Evolutionary conservation across 2,329 filamentous ascomycete genomes (phyloP).

Genomic region (Cladophialophora carrionii): DNA sequence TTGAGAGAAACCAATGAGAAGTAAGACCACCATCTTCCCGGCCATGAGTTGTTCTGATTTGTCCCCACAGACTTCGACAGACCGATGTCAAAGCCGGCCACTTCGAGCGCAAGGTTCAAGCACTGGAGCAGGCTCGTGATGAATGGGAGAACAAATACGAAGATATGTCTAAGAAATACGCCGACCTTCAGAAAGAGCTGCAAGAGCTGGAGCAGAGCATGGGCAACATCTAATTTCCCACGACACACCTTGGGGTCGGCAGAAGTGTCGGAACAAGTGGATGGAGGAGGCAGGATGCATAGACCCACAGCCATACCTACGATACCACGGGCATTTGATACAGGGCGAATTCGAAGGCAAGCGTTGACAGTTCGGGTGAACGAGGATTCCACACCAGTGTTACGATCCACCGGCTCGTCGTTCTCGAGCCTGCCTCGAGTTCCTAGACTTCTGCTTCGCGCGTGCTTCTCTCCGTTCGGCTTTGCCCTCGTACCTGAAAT

Average conservation of each 20-base stretch:
- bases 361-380: constrained; percentile 30
- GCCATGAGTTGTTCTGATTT: constrained; percentile 5
- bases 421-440: constrained; percentile 69
- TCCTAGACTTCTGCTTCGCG: constrained; percentile 68
- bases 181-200: constrained; percentile 80
- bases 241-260: constrained; percentile 28
- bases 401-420: constrained; percentile 46
- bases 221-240: constrained; percentile 75
- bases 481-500: constrained; percentile 92
- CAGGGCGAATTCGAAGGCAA: constrained; percentile 20
- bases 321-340: constrained; percentile 37
- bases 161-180: constrained; percentile 92
- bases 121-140: constrained; percentile 86
- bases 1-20: constrained; percentile 98
- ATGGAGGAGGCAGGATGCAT: constrained; percentile 26
- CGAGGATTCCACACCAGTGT: constrained; percentile 20
- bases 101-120: constrained; percentile 99
- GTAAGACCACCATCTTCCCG: constrained; percentile 60
- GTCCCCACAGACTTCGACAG: constrained; percentile 76
- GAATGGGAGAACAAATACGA: constrained; percentile 98
- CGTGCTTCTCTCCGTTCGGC: constrained; percentile 69
- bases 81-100: constrained; percentile 99
- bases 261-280: constrained; percentile 23
- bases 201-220: constrained; percentile 89
- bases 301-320: constrained; percentile 33